Base-by-base conservation (phyloP, 1,284 basidiomycete genomes). In the Pyrrhoderma lamaoense region DNA sequence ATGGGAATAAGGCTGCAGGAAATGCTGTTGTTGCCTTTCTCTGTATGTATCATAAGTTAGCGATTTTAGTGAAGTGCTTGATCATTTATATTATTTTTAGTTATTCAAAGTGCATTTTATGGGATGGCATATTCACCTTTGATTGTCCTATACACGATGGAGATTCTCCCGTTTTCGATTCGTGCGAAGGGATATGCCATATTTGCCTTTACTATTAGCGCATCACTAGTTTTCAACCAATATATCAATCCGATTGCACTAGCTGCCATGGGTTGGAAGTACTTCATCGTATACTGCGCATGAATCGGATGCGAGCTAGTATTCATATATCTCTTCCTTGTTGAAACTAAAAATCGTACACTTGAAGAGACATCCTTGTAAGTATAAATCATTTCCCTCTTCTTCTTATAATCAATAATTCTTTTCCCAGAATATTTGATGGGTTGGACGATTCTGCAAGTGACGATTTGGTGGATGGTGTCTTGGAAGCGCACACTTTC, bases 211-310 rank as follows among this genome's bases (percentile, higher is more conserved):
- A 52, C 61, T 1, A 55, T 65, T 47, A 59, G 57, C 8, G 45
- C 56, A 21, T 61, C 67, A 0, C 61, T 67, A 25, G 59, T 65
- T 3, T 68, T 71, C 64, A 73, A 72, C 57, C 69, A 72, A 57
- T 73, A 66, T 57, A 65, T 67, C 51, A 64, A 64, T 52, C 62
- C 61, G 1, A 57, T 63, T 35, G 62, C 62, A 59, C 56, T 63
- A 14, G 59, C 53, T 18, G 54, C 53, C 5, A 52, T 69, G 47
- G 58, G 52, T 13, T 69, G 67, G 67, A 66, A 61, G 45, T 71
- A 69, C 51, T 64, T 61, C 47, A 49, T 60, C 47, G 57, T 62
- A 39, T 65, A 64, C 55, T 55, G 56, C 43, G 53, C 53, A n/a
- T 62, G 62, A 58, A 55, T 64, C 25, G 56, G 63, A 34, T 62